phyloP scores from a whole-genome alignment of 345 rosid species.

The Lenwebbia sp. region DNA sequence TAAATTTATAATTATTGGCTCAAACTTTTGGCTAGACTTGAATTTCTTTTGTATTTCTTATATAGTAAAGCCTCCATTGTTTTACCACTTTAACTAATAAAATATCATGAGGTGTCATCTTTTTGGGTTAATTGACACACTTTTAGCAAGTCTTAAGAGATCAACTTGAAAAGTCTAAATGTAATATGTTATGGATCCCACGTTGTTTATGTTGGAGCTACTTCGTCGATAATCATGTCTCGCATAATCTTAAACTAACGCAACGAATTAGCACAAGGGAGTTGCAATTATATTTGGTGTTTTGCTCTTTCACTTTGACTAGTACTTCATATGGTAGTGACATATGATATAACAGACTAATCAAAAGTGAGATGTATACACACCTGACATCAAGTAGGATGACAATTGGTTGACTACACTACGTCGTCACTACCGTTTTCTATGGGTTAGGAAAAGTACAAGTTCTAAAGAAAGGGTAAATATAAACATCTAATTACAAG shows the following conservation, averaged over 20 bases:
- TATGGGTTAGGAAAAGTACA: background rate
- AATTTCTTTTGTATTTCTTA: no score
- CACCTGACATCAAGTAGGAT: background rate
- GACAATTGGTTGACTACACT: background rate
- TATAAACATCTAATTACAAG: background rate
- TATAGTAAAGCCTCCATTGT: background rate
- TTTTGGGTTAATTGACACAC: background rate
- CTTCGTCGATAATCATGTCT: background rate
- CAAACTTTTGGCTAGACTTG: no score
- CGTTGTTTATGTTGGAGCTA: background rate
- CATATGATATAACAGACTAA: rapidly evolving
- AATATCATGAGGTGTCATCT: background rate
- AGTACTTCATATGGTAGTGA: rapidly evolving
- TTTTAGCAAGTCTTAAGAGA: background rate
- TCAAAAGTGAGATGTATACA: background rate
- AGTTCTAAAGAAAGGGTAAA: background rate
- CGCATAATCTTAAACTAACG: background rate
- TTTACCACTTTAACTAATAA: background rate
- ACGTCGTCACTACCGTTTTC: background rate
- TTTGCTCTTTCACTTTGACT: background rate
- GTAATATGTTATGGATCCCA: background rate
- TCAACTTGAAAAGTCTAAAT: background rate
- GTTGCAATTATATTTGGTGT: background rate
- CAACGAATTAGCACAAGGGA: rapidly evolving
- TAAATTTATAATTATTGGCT: no score